phyloP scores from a whole-genome alignment of 2,329 filamentous ascomycete species.

The Aureobasidium leucospermi region DNA sequence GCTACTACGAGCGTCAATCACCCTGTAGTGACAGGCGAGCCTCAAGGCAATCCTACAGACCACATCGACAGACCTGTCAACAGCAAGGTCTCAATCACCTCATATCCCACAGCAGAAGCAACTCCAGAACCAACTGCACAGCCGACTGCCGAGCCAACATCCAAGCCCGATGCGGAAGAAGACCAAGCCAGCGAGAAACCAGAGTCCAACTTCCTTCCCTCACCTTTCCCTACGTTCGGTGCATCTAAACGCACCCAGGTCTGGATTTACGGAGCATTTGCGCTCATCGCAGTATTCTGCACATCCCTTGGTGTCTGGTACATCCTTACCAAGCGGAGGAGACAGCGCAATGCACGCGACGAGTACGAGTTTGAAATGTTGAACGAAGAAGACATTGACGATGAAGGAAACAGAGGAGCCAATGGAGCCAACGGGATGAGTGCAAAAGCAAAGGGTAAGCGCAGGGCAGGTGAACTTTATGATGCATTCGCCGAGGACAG shows the following conservation, averaged over 20 bases:
- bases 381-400: conserved; percentile 62
- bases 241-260: conserved; percentile 78
- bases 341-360: conserved; percentile 64
- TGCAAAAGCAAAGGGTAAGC: conserved; percentile 39
- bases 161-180: conserved; percentile 21
- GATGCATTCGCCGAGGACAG: conserved; percentile 95
- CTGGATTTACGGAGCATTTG: conserved; percentile 86
- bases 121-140: conserved; percentile 8
- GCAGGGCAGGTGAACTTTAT: conserved; percentile 81
- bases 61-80: conserved; percentile 50
- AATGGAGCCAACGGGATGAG: conserved; percentile 27
- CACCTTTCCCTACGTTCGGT: conserved; percentile 83
- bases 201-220: conserved; percentile 61
- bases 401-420: conserved; percentile 36
- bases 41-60: conserved; percentile 37
- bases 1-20: conserved; percentile 51
- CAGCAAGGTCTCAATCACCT: conserved; percentile 36
- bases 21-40: conserved; percentile 39
- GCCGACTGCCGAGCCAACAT: conserved; percentile 21
- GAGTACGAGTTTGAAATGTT: conserved; percentile 94
- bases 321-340: conserved; percentile 59
- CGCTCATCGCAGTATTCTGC: conserved; percentile 82
- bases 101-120: conserved; percentile 19
- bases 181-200: conserved; percentile 20
- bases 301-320: conserved; percentile 73